Base-by-base conservation (phyloP, 345 rosid genomes). In the Rhizophora mangle region DNA sequence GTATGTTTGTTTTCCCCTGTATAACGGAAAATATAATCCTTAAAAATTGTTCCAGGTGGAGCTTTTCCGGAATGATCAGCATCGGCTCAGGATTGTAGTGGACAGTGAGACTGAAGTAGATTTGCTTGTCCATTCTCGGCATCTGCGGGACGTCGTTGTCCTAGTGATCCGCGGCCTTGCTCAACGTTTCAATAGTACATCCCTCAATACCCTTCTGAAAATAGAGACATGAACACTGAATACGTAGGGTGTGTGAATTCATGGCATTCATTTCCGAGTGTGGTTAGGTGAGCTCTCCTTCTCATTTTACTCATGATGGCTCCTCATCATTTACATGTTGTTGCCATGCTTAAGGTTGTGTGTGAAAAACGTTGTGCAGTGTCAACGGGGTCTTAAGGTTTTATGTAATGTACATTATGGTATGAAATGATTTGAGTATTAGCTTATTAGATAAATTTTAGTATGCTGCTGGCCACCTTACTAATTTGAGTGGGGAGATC, bases 151-250 rank as follows among this genome's bases (percentile, higher is more conserved):
- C 74, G 83, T 91, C 29, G 77, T 86, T 19, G 96, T 87, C 49
- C 97, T 91, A 37, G 93, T 87, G 55, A 88, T 91, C 51, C 92
- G 96, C 13, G 96, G 97, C 68, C 82, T 94, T 74, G 98, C 97
- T 31, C 98, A 91, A 78, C 81, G 93, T 34, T 94, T 94, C 80
- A 94, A 94, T 70, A 94, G 97, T 81, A 95, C 96, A 54, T 95
- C 99, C 62, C 96, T 95, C 78, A 90, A 91, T 82, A 86, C 96
- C 34, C 93, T 91, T 19, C 97, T 95, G 52, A 95, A 89, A 77
- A 89, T 88, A 68, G 96, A 84, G 69, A 78, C 88, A 67, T 84
- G 29, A 78, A 77, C 26, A 61, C 56, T 32, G 54, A 13, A 60
- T 11, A 67, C 55, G 76, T 63, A 39, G 47, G 65, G 49, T 68